phyloP scores from a whole-genome alignment of 176 grass and related monocot genomes.

The Alopecurus myosuroides region DNA sequence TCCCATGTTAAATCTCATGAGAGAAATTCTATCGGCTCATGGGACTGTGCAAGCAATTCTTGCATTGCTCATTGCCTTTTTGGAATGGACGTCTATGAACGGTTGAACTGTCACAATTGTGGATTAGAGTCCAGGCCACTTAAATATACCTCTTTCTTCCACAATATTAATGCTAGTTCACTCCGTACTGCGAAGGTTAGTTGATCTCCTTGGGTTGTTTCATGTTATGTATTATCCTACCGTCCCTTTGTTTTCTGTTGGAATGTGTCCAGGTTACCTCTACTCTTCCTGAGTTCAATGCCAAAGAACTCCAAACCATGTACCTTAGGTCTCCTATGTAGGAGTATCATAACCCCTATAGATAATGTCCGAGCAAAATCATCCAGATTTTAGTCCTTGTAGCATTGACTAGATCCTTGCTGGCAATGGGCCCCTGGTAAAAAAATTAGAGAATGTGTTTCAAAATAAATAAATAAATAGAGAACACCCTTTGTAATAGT shows the following conservation, averaged over 20 bases:
- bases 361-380: not conserved
- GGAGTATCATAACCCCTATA: not conserved
- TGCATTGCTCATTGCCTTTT: conserved; percentile 87
- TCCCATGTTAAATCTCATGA: conserved; percentile 43
- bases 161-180: conserved; percentile 93
- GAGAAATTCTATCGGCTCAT: conserved; percentile 56
- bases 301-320: not conserved
- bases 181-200: conserved; percentile 80
- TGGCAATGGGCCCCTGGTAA: not conserved
- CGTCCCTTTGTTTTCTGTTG: not conserved
- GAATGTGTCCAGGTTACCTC: not conserved
- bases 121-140: conserved; percentile 64
- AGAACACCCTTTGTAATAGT: not conserved
- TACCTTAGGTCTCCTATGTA: not conserved
- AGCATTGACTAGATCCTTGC: not conserved
- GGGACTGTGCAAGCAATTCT: conserved; percentile 82
- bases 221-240: conserved; percentile 18
- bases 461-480: not conserved
- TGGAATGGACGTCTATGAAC: conserved; percentile 89
- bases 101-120: conserved; percentile 86
- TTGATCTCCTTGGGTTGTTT: conserved; percentile 17
- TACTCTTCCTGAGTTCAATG: not conserved
- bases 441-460: conserved; percentile 2
- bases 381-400: not conserved
- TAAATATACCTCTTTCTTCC: conserved; percentile 95